These are phyloP conservation scores for Salpingoeca rosetta DNA, from an alignment of 78 protist species.

Conservation along the genomic window DNA sequence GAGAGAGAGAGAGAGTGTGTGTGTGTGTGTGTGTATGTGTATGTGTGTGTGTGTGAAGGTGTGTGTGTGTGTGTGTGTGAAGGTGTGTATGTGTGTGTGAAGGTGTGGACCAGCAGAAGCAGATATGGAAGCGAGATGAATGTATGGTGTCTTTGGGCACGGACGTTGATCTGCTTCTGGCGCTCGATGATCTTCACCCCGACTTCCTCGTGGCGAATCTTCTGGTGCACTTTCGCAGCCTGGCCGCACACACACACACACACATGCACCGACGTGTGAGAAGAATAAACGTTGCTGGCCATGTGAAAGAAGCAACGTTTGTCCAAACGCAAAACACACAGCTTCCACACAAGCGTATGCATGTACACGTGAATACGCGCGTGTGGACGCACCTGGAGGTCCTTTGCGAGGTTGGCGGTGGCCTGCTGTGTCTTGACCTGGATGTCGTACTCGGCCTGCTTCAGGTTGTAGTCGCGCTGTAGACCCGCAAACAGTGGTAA, in stretches of 20 bases:
- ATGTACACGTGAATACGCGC: not conserved
- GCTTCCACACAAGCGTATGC: not conserved
- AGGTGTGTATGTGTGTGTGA: no score
- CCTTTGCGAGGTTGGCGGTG: conserved; percentile 8
- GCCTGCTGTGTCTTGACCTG: conserved; percentile 1
- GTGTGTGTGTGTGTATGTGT: no score
- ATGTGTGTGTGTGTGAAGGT: no score
- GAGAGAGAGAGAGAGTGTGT: no score
- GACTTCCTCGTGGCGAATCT: not conserved
- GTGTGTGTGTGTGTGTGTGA: no score
- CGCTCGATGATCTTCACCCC: conserved; percentile 6
- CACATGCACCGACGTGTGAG: no score
- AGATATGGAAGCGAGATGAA: no score
- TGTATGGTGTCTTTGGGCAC: no score
- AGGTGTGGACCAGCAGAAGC: no score
- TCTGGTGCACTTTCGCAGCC: not conserved
- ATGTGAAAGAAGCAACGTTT: not conserved
- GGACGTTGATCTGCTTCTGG: conserved; percentile 5
- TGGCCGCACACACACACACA: no score
- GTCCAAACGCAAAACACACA: not conserved
- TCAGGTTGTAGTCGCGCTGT: not conserved
- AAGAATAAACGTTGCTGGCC: not conserved
- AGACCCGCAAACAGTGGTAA: no score
- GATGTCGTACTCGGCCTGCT: not conserved
- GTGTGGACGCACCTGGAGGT: not conserved